phyloP scores from a whole-genome alignment of 129 eudicot species.

The Ambrosia artemisiifolia region DNA sequence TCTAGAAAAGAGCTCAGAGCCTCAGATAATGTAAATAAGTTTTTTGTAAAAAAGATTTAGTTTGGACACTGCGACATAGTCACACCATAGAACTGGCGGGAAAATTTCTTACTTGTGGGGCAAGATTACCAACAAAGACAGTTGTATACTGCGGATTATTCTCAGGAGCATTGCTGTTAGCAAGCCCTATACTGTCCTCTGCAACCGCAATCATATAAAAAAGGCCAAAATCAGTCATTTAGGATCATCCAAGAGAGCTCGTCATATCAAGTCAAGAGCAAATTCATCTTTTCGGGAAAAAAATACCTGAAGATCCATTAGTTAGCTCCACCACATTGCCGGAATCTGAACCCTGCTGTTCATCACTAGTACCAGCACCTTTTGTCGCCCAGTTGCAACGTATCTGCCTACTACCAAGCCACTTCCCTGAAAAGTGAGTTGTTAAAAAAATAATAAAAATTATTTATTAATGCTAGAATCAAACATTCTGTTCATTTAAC shows the following conservation, averaged over 20 bases:
- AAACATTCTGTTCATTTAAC: no score
- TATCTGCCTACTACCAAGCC: constrained; percentile 90
- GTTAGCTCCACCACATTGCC: constrained; percentile 88
- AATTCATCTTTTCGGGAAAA: neutral
- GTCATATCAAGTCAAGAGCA: neutral
- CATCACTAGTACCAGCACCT: constrained; percentile 55
- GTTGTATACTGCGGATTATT: constrained; percentile 37
- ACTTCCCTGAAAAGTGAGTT: constrained; percentile 54
- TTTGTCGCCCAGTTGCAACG: constrained; percentile 49
- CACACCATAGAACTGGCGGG: neutral
- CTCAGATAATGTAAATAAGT: no score
- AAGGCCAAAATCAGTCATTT: neutral
- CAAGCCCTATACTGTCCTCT: constrained; percentile 73
- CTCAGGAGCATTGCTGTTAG: constrained; percentile 51
- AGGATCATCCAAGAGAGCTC: constrained; percentile 4
- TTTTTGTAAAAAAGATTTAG: no score
- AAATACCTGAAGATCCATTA: constrained; percentile 62
- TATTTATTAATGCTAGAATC: neutral
- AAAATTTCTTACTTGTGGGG: constrained; percentile 62
- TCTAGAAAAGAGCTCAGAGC: no score
- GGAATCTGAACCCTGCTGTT: constrained; percentile 59
- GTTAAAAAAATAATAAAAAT: neutral
- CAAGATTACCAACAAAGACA: constrained; percentile 88
- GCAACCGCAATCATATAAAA: constrained; percentile 17
- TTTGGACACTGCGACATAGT: no score